phyloP scores from a whole-genome alignment of 495 filamentous ascomycete species.

The Penicillium coprophilum region DNA sequence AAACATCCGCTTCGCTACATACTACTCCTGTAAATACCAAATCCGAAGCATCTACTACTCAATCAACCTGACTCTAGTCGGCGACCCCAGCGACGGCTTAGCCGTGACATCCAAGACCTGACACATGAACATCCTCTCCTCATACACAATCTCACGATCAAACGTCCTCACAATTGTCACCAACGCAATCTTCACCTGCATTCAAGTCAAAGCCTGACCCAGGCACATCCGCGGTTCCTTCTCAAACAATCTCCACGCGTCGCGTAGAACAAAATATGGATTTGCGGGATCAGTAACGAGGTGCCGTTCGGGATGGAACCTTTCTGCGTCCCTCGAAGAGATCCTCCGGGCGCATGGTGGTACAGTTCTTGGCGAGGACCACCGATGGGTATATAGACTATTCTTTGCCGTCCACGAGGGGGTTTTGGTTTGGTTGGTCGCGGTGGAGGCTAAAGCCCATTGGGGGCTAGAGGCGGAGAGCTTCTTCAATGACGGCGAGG shows the following conservation, averaged over 20 bases:
- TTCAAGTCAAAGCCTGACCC: conserved; percentile 52
- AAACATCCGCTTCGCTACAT: too few species aligned
- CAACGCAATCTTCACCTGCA: conserved; percentile 47
- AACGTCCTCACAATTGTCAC: conserved; percentile 48
- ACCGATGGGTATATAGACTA: conserved; percentile 7
- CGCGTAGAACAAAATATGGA: conserved; percentile 24
- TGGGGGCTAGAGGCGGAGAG: conserved; percentile 45
- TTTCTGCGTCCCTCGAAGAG: conserved; percentile 10
- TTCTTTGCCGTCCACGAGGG: neutral
- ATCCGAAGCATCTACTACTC: neutral
- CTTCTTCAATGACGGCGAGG: conserved; percentile 50
- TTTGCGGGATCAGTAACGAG: conserved; percentile 11
- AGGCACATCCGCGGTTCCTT: conserved; percentile 54
- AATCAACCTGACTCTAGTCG: neutral
- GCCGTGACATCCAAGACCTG: conserved; percentile 5
- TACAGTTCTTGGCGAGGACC: conserved; percentile 5
- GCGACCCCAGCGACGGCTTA: neutral
- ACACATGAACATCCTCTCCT: conserved; percentile 23
- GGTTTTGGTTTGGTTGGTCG: conserved; percentile 12
- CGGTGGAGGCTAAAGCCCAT: conserved; percentile 17
- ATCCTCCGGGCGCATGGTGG: conserved; percentile 6
- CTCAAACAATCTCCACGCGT: conserved; percentile 54
- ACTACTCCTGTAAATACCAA: too few species aligned
- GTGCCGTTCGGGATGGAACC: conserved; percentile 29
- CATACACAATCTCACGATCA: conserved; percentile 47